Base-by-base conservation (phyloP, 2,329 filamentous ascomycete species). In the Metarhizium sp. region DNA sequence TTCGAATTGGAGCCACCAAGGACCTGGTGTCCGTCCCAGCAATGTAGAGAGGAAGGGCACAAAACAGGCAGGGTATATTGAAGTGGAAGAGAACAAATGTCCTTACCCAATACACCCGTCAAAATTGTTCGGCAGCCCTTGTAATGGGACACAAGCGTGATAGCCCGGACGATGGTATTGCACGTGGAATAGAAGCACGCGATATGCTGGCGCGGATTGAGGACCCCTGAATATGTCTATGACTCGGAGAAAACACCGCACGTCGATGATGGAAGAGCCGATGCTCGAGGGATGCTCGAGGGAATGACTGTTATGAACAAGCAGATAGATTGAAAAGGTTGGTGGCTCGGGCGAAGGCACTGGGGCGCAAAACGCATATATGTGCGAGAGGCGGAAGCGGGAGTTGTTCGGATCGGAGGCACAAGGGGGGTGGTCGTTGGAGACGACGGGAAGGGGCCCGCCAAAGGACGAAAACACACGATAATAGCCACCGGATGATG, bases 331-430 rank as follows among this genome's bases (percentile, higher is more conserved):
- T 6, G 20, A 20, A 16, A 48, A 29, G 14, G 45, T 11, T 30
- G 30, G 8, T 40, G 5, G 30, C 13, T 42, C 16, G 5, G 42
- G 32, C 18, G 18, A 46, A 30, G 25, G 25, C 25, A 8, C 11
- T 29, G 25, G 45, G 45, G 45, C 45, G 45, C 30, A 29, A 48
- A 48, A 48, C 25, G 20, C 20, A 48, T 48, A 48, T 48, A 48
- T 48, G 45, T 48, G 45, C 14, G 20, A 20, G 10, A 48, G 45
- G 45, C 34, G 51, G 32, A 51, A 42, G 20, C 51, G 30, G 32
- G 56, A 61, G 58, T 59, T 56, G 62, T 62, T 58, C 59, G 53
- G 59, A 62, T 61, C 58, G 63, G 57, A 61, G 64, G 65, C 64
- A 64, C 64, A 60, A 64, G 59, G 57, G 49, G 20, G 45, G 59